Percentiles rank a stretch among this genome's conserved stretches.
Evolutionary conservation across 179 eudicot species (phyloP).

Genomic region (Silene vulgaris): DNA sequence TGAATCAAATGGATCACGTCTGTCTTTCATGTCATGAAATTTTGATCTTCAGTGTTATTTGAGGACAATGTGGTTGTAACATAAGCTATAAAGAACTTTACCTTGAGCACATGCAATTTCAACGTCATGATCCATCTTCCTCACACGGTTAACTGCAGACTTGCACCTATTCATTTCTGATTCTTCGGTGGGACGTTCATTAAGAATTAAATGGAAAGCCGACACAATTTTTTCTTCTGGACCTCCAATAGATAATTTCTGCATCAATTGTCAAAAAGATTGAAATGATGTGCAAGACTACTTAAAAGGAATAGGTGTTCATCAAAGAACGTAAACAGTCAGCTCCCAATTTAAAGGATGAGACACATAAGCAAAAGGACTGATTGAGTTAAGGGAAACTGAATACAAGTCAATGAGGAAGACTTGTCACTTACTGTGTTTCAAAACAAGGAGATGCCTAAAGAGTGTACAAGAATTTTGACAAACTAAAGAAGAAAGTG

Average conservation of each 20-base stretch:
- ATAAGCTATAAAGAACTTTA: constrained; percentile 23
- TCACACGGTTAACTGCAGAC: constrained; percentile 61
- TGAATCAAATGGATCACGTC: neutral
- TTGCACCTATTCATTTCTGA: constrained; percentile 69
- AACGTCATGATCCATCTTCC: constrained; percentile 80
- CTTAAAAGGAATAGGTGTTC: neutral
- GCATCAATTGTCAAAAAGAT: constrained; percentile 20
- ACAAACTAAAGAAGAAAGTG: constrained; percentile 1
- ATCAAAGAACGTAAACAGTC: neutral
- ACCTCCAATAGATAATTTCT: constrained; percentile 85
- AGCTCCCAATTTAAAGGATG: constrained; percentile 1
- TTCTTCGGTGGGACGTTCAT: constrained; percentile 67
- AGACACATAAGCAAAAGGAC: neutral
- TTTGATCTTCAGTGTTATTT: neutral
- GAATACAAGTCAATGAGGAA: neutral
- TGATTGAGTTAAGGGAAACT: constrained; percentile 1
- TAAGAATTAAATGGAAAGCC: constrained; percentile 62
- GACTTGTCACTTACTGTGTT: constrained; percentile 6
- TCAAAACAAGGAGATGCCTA: neutral
- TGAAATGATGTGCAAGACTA: neutral
- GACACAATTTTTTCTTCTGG: constrained; percentile 81
- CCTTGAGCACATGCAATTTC: constrained; percentile 70
- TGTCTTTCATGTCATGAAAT: neutral
- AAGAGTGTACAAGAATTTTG: neutral
- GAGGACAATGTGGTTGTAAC: neutral